Conservation (phyloP, 805 yeast species). For the Tetrapisispora namnaoensis region DNA sequence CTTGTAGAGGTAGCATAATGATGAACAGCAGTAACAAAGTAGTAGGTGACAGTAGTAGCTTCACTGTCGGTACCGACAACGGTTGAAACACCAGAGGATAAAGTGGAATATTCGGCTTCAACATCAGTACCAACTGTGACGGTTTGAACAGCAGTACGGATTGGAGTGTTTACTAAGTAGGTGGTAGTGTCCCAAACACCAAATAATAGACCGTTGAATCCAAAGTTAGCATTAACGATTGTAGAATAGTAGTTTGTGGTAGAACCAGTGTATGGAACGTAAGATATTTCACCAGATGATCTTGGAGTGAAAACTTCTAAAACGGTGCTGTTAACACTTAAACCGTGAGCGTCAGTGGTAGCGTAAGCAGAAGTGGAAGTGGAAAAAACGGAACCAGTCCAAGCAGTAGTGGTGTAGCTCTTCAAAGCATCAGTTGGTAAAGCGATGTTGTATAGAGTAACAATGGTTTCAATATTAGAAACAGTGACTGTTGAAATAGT, state of each 20-base stretch:
- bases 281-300: conserved; percentile 2
- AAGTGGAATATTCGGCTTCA: not conserved
- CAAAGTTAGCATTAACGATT: not conserved
- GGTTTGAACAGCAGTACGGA: not conserved
- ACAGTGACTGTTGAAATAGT: not conserved
- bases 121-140: not conserved
- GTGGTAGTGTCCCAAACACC: not conserved
- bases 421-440: conserved; percentile 1
- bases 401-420: not conserved
- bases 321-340: conserved; percentile 3
- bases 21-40: not conserved
- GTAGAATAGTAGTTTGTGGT: conserved; percentile 1
- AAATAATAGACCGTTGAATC: not conserved
- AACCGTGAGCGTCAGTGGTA: conserved; percentile 1
- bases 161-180: conserved; percentile 1
- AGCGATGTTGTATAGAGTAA: not conserved
- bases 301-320: conserved; percentile 6
- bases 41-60: conserved; percentile 1
- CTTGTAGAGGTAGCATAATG: not conserved
- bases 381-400: not conserved
- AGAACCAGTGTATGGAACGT: conserved; percentile 1
- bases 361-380: not conserved
- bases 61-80: not conserved
- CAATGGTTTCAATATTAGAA: not conserved
- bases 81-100: not conserved